Conservation (phyloP, 768 basidiomycete species). For the Tulasnella sp. region DNA sequence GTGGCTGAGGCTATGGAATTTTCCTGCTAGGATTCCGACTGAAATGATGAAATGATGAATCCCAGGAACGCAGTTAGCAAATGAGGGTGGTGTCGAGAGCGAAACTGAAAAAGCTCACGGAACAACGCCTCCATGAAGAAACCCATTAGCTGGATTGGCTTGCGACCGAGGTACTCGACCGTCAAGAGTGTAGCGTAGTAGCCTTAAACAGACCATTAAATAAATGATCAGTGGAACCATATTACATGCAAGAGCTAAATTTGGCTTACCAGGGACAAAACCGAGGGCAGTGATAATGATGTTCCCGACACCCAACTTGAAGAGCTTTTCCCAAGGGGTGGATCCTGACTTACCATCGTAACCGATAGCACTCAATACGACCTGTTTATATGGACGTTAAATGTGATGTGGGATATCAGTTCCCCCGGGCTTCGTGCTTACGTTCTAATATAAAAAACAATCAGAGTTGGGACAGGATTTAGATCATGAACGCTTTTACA, state of each 20-base stretch:
- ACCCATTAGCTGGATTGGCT: conserved; percentile 65
- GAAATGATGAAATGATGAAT: conserved; percentile 36
- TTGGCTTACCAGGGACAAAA: conserved; percentile 59
- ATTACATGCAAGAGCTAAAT: conserved; percentile 55
- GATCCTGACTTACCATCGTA: conserved; percentile 44
- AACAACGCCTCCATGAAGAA: conserved; percentile 63
- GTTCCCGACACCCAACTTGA: conserved; percentile 55
- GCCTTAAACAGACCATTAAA: conserved; percentile 46
- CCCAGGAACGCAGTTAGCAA: conserved; percentile 3
- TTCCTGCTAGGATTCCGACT: conserved; percentile 62
- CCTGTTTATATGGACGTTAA: no score
- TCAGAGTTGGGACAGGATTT: no score
- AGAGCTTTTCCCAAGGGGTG: conserved; percentile 52
- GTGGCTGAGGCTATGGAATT: conserved; percentile 46
- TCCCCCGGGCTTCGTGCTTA: no score
- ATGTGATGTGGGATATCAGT: no score
- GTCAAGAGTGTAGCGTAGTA: conserved; percentile 61
- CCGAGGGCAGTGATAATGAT: conserved; percentile 66
- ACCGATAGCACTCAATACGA: conserved; percentile 62
- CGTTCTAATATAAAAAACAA: no score
- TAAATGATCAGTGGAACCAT: conserved; percentile 51
- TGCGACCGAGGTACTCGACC: conserved; percentile 64
- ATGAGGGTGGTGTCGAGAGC: no score
- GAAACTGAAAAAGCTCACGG: conserved; percentile 35
- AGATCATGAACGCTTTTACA: no score